Conservation (phyloP, 2,329 filamentous ascomycete species). For the Penicillium fuscoglaucum region DNA sequence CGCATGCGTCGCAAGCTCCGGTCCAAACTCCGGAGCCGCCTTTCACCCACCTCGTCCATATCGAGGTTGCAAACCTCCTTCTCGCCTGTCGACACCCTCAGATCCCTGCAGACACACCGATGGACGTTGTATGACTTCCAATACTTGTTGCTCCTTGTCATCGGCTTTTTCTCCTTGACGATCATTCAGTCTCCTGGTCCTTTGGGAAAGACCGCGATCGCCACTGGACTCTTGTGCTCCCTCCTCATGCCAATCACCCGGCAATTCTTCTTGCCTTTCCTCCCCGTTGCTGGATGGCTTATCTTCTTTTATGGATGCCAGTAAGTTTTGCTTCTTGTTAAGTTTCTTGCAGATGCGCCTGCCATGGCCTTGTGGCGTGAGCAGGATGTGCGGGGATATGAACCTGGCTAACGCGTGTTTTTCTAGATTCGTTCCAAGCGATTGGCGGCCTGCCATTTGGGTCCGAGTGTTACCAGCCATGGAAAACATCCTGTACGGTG, state of each 20-base stretch:
- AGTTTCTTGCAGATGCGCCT: not conserved
- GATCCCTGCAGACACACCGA: slow-evolving; percentile 70
- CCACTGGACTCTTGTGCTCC: slow-evolving; percentile 66
- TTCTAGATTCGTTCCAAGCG: slow-evolving; percentile 77
- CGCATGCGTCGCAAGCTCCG: slow-evolving; percentile 66
- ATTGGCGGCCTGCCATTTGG: slow-evolving; percentile 91
- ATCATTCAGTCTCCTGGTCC: slow-evolving; percentile 79
- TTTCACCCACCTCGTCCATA: slow-evolving; percentile 70
- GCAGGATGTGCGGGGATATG: not conserved
- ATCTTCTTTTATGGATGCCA: slow-evolving; percentile 91
- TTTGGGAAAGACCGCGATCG: slow-evolving; percentile 71
- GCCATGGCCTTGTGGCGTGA: not conserved
- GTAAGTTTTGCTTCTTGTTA: slow-evolving; percentile 56
- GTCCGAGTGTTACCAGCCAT: slow-evolving; percentile 90
- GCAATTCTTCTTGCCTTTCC: slow-evolving; percentile 86
- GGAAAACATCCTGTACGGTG: slow-evolving; percentile 94
- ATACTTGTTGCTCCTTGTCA: slow-evolving; percentile 71
- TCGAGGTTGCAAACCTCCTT: slow-evolving; percentile 78
- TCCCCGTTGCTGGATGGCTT: slow-evolving; percentile 82
- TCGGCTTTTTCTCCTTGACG: slow-evolving; percentile 79
- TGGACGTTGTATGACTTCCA: slow-evolving; percentile 85
- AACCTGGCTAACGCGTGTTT: slow-evolving; percentile 22
- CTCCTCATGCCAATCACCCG: slow-evolving; percentile 79
- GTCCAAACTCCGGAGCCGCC: slow-evolving; percentile 66
- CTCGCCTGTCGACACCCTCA: slow-evolving; percentile 74